phyloP scores from a whole-genome alignment of 208 protist species.

The Porcisia deanei region DNA sequence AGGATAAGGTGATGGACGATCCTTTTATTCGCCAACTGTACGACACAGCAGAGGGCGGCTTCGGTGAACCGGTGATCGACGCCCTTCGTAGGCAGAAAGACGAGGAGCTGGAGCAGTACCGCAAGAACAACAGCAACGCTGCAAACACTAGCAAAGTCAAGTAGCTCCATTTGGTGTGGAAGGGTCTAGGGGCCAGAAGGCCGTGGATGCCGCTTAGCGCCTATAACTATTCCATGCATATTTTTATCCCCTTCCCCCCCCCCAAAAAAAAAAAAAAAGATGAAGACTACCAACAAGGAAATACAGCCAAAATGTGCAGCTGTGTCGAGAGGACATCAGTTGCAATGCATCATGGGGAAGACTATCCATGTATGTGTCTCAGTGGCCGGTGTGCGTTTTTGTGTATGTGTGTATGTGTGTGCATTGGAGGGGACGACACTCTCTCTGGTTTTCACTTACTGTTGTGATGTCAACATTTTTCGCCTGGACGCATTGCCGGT shows the following conservation, averaged over 20 bases:
- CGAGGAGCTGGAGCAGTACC: slow-evolving; percentile 87
- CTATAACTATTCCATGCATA: not conserved
- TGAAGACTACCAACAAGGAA: not conserved
- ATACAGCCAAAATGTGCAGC: not conserved
- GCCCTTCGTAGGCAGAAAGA: slow-evolving; percentile 86
- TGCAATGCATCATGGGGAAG: not conserved
- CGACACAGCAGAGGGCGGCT: slow-evolving; percentile 63
- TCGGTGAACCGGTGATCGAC: slow-evolving; percentile 80
- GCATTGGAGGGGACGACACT: not conserved
- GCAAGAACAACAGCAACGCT: slow-evolving; percentile 33
- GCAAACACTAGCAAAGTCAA: slow-evolving; percentile 11
- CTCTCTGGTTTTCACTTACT: not conserved
- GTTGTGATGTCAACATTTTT: not conserved
- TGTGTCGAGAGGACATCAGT: not conserved
- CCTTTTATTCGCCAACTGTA: slow-evolving; percentile 71
- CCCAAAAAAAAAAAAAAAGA: no score
- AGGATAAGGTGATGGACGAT: slow-evolving; percentile 50
- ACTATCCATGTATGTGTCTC: not conserved
- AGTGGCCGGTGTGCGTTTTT: not conserved
- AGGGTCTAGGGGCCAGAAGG: not conserved
- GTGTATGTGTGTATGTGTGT: not conserved
- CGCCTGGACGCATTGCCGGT: not conserved
- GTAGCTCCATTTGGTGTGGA: not conserved
- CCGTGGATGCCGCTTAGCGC: not conserved
- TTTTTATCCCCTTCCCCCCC: not conserved